Percentiles rank a stretch among this genome's conserved stretches.
Evolutionary conservation across 2,329 filamentous ascomycete genomes (phyloP).

Genomic region (Ceratocystis ficicola): DNA sequence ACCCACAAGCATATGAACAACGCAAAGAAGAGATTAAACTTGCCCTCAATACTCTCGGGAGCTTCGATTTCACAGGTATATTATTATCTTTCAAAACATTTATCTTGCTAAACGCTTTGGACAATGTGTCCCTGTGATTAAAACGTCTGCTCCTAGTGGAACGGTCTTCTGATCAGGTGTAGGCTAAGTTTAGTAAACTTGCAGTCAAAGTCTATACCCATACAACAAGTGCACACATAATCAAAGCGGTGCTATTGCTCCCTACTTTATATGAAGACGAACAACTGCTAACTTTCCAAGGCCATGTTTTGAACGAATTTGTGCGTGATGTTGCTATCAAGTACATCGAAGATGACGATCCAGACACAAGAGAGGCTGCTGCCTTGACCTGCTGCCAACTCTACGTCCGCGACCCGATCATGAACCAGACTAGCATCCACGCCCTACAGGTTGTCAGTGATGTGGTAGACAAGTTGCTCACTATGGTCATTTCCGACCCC

Average conservation of each 20-base stretch:
- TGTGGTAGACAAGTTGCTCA: slow-evolving; percentile 92
- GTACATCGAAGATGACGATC: slow-evolving; percentile 92
- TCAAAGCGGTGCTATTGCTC: slow-evolving; percentile 16
- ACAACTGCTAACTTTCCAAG: slow-evolving; percentile 27
- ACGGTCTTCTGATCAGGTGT: neutral
- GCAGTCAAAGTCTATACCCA: neutral
- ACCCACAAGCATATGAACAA: slow-evolving; percentile 67
- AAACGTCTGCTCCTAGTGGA: slow-evolving; percentile 11
- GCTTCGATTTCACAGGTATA: slow-evolving; percentile 68
- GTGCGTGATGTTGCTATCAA: slow-evolving; percentile 96
- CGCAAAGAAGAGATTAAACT: slow-evolving; percentile 80
- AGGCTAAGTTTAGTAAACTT: neutral
- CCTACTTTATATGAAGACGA: neutral
- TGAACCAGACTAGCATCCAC: slow-evolving; percentile 94
- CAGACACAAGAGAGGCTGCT: slow-evolving; percentile 84
- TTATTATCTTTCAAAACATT: neutral
- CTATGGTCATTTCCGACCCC: slow-evolving; percentile 84
- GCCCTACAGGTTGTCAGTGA: slow-evolving; percentile 95
- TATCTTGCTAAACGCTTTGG: neutral
- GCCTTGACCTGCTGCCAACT: slow-evolving; percentile 96
- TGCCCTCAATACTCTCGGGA: slow-evolving; percentile 88
- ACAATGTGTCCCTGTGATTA: slow-evolving; percentile 22
- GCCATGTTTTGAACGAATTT: slow-evolving; percentile 93
- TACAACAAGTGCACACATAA: neutral
- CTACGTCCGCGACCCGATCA: slow-evolving; percentile 91